Evolutionary conservation across 2,329 filamentous ascomycete species (phyloP).

Genomic region (Fusarium redolens): DNA sequence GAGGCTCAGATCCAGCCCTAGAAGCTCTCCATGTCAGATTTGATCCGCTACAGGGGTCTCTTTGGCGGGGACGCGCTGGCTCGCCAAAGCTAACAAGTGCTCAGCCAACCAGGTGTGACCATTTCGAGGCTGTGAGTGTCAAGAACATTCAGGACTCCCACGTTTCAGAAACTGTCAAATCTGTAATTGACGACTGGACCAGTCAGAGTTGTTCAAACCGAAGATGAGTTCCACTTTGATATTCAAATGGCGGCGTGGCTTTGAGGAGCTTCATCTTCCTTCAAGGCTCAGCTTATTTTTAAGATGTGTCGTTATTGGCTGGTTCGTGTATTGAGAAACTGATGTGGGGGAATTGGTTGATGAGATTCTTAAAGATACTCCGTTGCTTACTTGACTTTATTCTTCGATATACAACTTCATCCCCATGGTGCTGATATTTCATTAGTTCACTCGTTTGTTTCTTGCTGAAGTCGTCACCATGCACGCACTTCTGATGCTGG

Average conservation of each 20-base stretch:
- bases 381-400: slow-evolving; percentile 8
- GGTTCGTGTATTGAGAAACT: slow-evolving; percentile 10
- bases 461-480: neutral
- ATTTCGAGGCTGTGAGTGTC: slow-evolving; percentile 9
- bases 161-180: neutral
- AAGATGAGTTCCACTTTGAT: neutral
- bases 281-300: neutral
- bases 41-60: neutral
- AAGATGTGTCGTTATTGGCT: neutral
- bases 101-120: slow-evolving; percentile 20
- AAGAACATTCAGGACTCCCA: neutral
- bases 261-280: slow-evolving; percentile 8
- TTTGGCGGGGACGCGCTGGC: slow-evolving; percentile 14
- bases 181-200: slow-evolving; percentile 14
- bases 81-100: slow-evolving; percentile 35
- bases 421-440: neutral
- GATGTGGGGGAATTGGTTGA: neutral
- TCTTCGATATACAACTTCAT: neutral
- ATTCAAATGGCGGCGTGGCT: neutral
- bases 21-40: neutral
- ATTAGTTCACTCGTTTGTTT: slow-evolving; percentile 8
- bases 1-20: slow-evolving; percentile 17
- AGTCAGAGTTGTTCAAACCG: neutral
- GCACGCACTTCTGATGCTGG: neutral
- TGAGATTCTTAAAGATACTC: neutral